Evolutionary conservation across 768 basidiomycete genomes (phyloP).

Genomic region (Tulasnella calospora): DNA sequence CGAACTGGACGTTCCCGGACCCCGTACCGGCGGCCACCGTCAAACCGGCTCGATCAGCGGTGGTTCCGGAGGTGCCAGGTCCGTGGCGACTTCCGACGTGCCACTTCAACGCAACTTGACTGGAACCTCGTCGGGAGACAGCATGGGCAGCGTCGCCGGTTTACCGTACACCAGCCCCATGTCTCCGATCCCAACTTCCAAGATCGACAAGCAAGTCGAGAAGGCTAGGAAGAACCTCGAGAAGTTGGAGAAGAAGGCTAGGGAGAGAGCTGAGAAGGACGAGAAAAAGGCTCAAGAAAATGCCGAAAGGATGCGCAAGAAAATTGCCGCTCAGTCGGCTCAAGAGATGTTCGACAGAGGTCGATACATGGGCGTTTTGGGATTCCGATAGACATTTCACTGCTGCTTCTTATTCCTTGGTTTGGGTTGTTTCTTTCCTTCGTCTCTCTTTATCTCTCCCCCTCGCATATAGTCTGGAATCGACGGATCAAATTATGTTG

Average conservation of each 20-base stretch:
- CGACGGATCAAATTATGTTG: neutral
- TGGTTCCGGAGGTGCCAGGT: neutral
- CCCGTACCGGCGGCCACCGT: neutral
- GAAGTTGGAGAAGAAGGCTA: slow-evolving; percentile 24
- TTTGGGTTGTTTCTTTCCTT: neutral
- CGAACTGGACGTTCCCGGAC: neutral
- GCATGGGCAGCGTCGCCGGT: slow-evolving; percentile 14
- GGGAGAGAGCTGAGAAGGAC: slow-evolving; percentile 23
- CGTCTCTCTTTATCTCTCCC: neutral
- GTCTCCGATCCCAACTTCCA: neutral
- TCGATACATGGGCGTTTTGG: slow-evolving; percentile 22
- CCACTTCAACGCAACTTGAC: slow-evolving; percentile 13
- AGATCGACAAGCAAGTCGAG: slow-evolving; percentile 27
- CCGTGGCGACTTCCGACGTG: neutral
- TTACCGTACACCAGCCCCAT: neutral
- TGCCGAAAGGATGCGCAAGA: slow-evolving; percentile 17
- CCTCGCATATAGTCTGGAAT: neutral
- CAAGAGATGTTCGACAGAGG: slow-evolving; percentile 15
- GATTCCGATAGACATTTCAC: slow-evolving; percentile 5
- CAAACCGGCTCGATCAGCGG: neutral
- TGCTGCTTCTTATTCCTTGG: neutral
- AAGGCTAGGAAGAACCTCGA: slow-evolving; percentile 28
- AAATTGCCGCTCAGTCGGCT: slow-evolving; percentile 8
- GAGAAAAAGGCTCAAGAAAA: slow-evolving; percentile 5
- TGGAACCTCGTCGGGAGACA: slow-evolving; percentile 12